Evolutionary conservation across 345 rosid species (phyloP).

Genomic region (Eucalyptus decipiens): DNA sequence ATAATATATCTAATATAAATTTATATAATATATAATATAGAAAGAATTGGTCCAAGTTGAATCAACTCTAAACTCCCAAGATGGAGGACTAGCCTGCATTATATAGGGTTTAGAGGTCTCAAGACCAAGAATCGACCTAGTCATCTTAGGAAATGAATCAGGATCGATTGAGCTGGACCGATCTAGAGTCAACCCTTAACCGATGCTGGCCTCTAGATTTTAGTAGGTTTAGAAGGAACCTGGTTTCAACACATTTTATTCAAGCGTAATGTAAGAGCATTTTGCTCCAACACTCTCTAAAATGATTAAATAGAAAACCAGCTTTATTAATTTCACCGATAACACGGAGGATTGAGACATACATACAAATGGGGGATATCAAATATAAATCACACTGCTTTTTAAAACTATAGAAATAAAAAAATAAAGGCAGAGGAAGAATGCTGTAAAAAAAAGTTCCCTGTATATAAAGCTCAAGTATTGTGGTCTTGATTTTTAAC

Average conservation of each 20-base stretch:
- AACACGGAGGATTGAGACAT: neutral
- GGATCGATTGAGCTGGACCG: no score
- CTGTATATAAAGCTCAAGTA: neutral
- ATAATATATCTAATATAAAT: no score
- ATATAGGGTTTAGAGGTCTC: neutral
- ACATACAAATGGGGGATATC: neutral
- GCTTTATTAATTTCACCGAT: neutral
- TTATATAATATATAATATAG: no score
- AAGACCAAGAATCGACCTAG: neutral
- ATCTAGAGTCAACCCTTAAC: no score
- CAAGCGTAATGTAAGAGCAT: neutral
- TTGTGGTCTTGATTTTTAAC: neutral
- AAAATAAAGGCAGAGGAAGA: neutral
- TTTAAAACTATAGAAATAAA: neutral
- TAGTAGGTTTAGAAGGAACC: neutral
- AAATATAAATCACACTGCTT: neutral
- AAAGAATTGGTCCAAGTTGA: rapidly evolving
- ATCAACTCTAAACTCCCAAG: neutral
- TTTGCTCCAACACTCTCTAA: neutral
- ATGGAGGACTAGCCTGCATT: rapidly evolving
- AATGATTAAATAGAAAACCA: neutral
- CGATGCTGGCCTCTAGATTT: neutral
- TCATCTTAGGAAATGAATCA: no score
- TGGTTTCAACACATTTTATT: neutral
- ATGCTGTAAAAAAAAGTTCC: neutral